Percentiles rank a stretch among this genome's conserved stretches.
These are phyloP conservation scores for Coemansia sp. DNA, from an alignment of 192 early-diverging fungal genomes.

Conservation along the genomic window DNA sequence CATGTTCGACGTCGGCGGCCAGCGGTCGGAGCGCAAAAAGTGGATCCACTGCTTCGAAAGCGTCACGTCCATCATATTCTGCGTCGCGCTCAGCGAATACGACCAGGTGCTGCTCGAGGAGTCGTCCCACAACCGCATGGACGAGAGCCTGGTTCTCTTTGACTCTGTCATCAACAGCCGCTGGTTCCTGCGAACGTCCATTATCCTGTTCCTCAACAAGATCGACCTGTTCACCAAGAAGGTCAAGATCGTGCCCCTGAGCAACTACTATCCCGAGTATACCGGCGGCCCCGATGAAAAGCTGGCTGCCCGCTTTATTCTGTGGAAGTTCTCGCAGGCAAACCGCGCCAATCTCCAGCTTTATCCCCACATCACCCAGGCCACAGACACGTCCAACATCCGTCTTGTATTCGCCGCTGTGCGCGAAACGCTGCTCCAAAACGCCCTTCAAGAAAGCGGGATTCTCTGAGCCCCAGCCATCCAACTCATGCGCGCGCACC, in stretches of 20 bases:
- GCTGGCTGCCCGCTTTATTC: slow-evolving; percentile 83
- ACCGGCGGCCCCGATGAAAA: slow-evolving; percentile 69
- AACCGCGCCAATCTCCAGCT: slow-evolving; percentile 80
- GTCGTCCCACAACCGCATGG: slow-evolving; percentile 82
- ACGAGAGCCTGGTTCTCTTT: slow-evolving; percentile 85
- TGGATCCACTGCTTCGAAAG: slow-evolving; percentile 99
- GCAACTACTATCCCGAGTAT: slow-evolving; percentile 88
- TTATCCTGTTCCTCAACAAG: slow-evolving; percentile 94
- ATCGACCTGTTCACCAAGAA: slow-evolving; percentile 85
- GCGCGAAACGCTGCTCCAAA: slow-evolving; percentile 89
- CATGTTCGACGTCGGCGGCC: slow-evolving; percentile 98
- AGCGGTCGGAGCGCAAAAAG: slow-evolving; percentile 97
- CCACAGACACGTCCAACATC: slow-evolving; percentile 88
- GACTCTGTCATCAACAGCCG: slow-evolving; percentile 89
- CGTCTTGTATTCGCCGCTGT: slow-evolving; percentile 88
- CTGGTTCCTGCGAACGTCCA: slow-evolving; percentile 88
- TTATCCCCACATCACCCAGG: slow-evolving; percentile 87
- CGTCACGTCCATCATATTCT: slow-evolving; percentile 95
- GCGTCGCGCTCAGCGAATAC: slow-evolving; percentile 89
- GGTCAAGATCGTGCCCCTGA: slow-evolving; percentile 69
- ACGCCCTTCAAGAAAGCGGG: slow-evolving; percentile 74
- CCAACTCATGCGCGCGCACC: background rate
- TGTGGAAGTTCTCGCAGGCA: slow-evolving; percentile 83
- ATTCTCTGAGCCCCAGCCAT: slow-evolving; percentile 54
- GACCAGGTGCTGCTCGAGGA: slow-evolving; percentile 91